These are phyloP conservation scores for Thermomucor indicae-seudaticae DNA, from an alignment of 371 early-diverging fungal species.

Conservation along the genomic window DNA sequence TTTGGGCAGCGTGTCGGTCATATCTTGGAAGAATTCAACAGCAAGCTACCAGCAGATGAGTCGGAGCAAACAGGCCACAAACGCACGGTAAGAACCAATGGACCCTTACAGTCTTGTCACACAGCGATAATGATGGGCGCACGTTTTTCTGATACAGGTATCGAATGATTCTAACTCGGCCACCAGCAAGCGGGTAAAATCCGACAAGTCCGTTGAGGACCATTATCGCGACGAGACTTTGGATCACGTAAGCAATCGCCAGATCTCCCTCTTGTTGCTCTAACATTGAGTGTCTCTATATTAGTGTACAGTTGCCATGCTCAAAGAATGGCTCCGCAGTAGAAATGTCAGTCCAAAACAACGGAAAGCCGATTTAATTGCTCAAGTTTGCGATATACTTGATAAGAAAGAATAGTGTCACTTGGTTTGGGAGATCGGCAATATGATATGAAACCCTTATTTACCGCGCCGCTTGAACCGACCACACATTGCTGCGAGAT, in stretches of 20 bases:
- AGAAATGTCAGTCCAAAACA: conserved; percentile 27
- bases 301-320: conserved; percentile 40
- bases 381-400: conserved; percentile 25
- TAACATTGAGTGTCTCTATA: background rate
- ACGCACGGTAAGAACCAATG: background rate
- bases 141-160: conserved; percentile 1
- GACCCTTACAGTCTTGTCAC: no score
- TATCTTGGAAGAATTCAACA: background rate
- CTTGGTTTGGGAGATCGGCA: background rate
- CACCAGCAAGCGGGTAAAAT: background rate
- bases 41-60: background rate
- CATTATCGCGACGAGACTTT: conserved; percentile 2
- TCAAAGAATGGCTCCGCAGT: conserved; percentile 47
- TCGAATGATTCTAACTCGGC: conserved; percentile 3
- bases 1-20: conserved; percentile 3
- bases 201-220: conserved; percentile 9
- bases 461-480: no score
- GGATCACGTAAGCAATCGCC: conserved; percentile 3
- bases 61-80: background rate
- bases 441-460: no score
- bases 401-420: background rate
- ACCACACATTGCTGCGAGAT: no score
- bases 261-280: background rate
- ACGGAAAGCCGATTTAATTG: conserved; percentile 50
- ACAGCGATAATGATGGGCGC: conserved; percentile 4